Evolutionary conservation across 306 rosid genomes (phyloP), one percentile per base, ranked within the genome.

Genomic region (Lathyrus sativus): DNA sequence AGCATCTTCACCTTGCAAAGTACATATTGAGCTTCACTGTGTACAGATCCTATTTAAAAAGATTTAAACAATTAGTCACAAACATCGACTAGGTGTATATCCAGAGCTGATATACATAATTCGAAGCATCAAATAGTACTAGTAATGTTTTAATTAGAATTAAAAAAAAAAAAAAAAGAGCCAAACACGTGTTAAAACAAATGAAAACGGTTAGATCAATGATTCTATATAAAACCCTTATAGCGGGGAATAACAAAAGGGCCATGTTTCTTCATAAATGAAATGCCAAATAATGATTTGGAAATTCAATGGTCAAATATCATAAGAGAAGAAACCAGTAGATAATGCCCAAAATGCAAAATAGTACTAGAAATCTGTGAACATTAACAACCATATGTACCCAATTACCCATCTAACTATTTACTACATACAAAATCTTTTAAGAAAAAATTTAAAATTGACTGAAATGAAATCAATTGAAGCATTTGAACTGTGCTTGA

Each of bases 1-100:
- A 90, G 84, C 89, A 86, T 82, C 85, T 86, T 90, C 88, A 82
- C 85, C 82, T 66, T 78, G 75, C 76, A 82, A 57, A 67, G 60
- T 71, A 83, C 74, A 44, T 65, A 80, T 49, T 9, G 45, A 24
- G 83, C 80, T 71, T 76, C 77, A 43, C 69, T 6, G 54, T 24
- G 28, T 37, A 11, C 57, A 24, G 79, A 80, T 57, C 82, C 96
- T 90, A 74, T 65, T 68, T 65, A 65, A 56, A 76, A 71, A 44
- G 66, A 26, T 54, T 65, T 43, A 62, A 49, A 74, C 42, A 33
- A 58, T 58, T 53, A 75, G 56, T 73, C 68, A 53, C 26, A 29
- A 64, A 73, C 35, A 51, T 55, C 10, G 14, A 51, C 65, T 74
- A 60, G 61, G 48, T 41, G 77, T 56, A 46, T 56, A 72, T 56